phyloP scores from a whole-genome alignment of 1,284 basidiomycete species.

The Gomphus bonarii region DNA sequence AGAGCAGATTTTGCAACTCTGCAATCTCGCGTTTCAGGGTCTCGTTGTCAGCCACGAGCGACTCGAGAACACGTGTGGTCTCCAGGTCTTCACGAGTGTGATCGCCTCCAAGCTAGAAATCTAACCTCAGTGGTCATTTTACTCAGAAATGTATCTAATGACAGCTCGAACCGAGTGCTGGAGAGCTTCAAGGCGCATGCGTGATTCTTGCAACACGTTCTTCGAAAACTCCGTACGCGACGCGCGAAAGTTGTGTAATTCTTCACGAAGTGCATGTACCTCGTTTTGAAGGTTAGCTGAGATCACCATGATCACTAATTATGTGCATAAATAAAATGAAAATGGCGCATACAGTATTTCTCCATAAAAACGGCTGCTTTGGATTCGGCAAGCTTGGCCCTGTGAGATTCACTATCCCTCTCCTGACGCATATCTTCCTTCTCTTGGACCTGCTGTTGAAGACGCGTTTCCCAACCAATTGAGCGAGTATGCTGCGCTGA shows the following conservation, averaged over 20 bases:
- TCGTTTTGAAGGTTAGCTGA: constrained; percentile 68
- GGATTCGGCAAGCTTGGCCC: constrained; percentile 61
- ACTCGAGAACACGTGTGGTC: constrained; percentile 62
- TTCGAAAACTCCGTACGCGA: constrained; percentile 60
- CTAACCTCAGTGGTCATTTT: not conserved
- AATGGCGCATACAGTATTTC: constrained; percentile 30
- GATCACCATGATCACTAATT: not conserved
- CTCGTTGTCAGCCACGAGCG: constrained; percentile 77
- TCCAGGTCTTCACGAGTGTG: constrained; percentile 23
- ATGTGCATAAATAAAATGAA: not conserved
- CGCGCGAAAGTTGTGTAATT: constrained; percentile 55
- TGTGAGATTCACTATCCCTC: constrained; percentile 61
- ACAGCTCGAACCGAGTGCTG: constrained; percentile 29
- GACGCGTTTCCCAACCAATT: constrained; percentile 55
- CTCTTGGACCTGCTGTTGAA: constrained; percentile 56
- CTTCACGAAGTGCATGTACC: constrained; percentile 49
- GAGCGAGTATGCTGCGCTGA: constrained; percentile 60
- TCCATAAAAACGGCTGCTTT: constrained; percentile 53
- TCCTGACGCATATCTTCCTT: constrained; percentile 83
- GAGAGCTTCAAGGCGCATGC: constrained; percentile 52
- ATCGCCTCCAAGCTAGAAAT: not conserved
- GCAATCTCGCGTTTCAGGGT: constrained; percentile 69
- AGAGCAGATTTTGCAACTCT: constrained; percentile 64
- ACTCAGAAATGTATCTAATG: constrained; percentile 13
- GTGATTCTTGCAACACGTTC: constrained; percentile 62